Evolutionary conservation across 2,329 filamentous ascomycete species (phyloP).

Genomic region (Metarhizium humberi): DNA sequence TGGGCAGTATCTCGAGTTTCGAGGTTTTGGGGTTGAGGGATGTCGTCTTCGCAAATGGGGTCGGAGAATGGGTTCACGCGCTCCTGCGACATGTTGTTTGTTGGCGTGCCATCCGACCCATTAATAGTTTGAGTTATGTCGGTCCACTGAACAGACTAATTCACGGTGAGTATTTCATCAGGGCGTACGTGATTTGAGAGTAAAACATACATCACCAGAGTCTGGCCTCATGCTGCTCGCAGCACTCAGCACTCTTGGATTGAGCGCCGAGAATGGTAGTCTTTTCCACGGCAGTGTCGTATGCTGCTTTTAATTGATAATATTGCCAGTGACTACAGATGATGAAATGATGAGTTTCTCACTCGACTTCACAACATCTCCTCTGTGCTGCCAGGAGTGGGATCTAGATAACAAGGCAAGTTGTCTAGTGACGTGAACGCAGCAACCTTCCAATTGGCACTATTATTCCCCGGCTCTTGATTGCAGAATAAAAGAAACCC

Average conservation of each 20-base stretch:
- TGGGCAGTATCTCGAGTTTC: neutral
- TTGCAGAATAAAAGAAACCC: neutral
- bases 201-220: neutral
- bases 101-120: neutral
- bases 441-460: neutral
- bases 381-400: too few relatives aligned
- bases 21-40: slow-evolving; percentile 2
- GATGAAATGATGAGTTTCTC: neutral
- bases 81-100: neutral
- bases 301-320: neutral
- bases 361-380: neutral
- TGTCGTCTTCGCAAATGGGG: slow-evolving; percentile 4
- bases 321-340: neutral
- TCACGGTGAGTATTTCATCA: neutral
- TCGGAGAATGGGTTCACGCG: slow-evolving; percentile 5
- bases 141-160: slow-evolving; percentile 4
- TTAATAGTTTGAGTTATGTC: neutral
- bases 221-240: neutral
- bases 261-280: neutral
- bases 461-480: neutral
- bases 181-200: neutral
- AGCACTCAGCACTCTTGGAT: neutral
- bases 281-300: neutral
- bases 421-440: neutral
- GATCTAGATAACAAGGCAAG: neutral